phyloP scores from a whole-genome alignment of 306 rosid species.

The Prosopis cineraria region DNA sequence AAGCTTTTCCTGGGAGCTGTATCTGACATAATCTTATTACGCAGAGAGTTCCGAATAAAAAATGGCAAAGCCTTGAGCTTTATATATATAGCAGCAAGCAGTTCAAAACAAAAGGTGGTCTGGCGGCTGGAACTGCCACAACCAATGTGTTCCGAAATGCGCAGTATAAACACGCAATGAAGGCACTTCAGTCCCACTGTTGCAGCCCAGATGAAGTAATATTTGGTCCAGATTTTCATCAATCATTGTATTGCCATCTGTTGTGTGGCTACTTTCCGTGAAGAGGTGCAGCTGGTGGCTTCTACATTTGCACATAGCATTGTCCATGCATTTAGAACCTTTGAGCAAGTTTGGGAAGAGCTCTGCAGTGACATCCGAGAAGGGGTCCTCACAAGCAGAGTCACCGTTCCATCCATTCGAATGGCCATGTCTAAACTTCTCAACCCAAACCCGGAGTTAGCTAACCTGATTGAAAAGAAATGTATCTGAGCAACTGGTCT shows the following conservation, averaged over 20 bases:
- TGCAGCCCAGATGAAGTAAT: neutral
- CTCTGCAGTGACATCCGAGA: neutral
- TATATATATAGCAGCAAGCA: neutral
- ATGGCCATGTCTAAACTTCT: neutral
- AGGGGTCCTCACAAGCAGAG: neutral
- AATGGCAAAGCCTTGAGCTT: neutral
- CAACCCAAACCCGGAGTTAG: neutral
- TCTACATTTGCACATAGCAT: neutral
- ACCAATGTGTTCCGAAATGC: neutral
- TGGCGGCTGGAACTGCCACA: neutral
- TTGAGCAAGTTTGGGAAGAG: neutral
- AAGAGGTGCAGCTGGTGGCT: neutral
- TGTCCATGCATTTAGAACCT: neutral
- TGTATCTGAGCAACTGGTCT: neutral
- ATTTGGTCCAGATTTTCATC: neutral
- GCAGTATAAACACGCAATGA: neutral
- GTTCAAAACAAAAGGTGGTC: neutral
- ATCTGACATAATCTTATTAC: neutral
- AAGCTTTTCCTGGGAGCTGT: conserved; percentile 31
- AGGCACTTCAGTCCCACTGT: neutral
- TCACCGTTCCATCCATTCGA: neutral
- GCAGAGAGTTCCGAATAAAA: neutral
- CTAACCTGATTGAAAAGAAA: neutral
- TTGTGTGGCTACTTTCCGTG: neutral
- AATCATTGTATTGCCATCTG: neutral